phyloP scores from a whole-genome alignment of 768 basidiomycete species.

The Russula sp. region DNA sequence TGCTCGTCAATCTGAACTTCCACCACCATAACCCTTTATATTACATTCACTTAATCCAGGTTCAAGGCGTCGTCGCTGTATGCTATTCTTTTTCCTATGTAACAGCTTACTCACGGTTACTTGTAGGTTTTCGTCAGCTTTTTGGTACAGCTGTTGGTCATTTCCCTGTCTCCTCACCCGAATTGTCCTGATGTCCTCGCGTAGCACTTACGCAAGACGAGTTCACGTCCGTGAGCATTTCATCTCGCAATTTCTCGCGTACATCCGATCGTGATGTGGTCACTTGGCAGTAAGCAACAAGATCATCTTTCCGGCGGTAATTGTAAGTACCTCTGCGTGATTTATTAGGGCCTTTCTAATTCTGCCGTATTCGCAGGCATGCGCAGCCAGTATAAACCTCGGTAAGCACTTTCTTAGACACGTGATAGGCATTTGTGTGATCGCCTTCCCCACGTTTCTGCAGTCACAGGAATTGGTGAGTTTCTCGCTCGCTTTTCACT shows the following conservation, averaged over 20 bases:
- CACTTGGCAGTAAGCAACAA: background rate
- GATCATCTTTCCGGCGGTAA: background rate
- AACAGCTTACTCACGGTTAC: too few relatives aligned
- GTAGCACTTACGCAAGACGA: constrained; percentile 7
- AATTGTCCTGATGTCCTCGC: background rate
- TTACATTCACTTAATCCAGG: background rate
- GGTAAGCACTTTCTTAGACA: constrained; percentile 28
- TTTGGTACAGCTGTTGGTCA: constrained; percentile 1
- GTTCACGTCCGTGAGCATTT: background rate
- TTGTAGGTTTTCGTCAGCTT: background rate
- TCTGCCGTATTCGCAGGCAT: constrained; percentile 15
- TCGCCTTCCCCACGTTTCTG: background rate
- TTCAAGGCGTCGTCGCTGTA: background rate
- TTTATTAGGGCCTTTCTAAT: background rate
- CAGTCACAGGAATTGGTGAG: constrained; percentile 27
- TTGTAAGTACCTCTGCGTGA: background rate
- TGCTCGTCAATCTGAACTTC: background rate
- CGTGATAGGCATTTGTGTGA: too few relatives aligned
- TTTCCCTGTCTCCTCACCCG: background rate
- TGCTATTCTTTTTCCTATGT: background rate
- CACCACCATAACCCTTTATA: constrained; percentile 25
- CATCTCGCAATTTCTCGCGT: background rate
- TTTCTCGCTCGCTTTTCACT: background rate
- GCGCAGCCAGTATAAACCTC: constrained; percentile 39
- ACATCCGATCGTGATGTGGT: background rate